Evolutionary conservation across 352 stramenopile genomes (phyloP).

Genomic region (Blastocystis sp.): DNA sequence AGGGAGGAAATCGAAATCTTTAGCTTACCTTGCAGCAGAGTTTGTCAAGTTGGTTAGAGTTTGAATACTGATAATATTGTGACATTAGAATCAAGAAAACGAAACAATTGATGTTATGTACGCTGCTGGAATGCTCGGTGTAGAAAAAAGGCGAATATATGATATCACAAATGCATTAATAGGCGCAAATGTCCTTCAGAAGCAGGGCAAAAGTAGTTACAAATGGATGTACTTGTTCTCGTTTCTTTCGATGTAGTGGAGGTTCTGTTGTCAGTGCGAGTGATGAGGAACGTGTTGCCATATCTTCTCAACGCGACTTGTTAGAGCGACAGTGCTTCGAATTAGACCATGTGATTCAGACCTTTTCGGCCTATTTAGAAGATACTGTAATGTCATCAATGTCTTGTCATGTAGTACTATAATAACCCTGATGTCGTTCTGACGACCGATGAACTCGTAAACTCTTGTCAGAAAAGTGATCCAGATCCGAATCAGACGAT

Average conservation of each 20-base stretch:
- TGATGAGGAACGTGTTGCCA: background rate
- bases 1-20: constrained; percentile 42
- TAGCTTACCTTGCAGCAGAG: constrained; percentile 33
- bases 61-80: background rate
- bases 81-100: constrained; percentile 44
- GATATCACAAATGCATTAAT: constrained; percentile 61
- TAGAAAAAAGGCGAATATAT: constrained; percentile 57
- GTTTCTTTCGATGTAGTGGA: background rate
- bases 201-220: constrained; percentile 55
- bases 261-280: background rate
- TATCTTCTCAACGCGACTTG: background rate
- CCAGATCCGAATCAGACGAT: constrained; percentile 21
- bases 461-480: constrained; percentile 14
- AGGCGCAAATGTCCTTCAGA: constrained; percentile 45
- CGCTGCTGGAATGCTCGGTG: constrained; percentile 43
- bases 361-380: constrained; percentile 37
- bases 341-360: constrained; percentile 9
- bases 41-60: constrained; percentile 50
- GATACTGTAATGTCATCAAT: background rate
- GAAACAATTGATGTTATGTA: constrained; percentile 59
- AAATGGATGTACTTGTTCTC: constrained; percentile 33
- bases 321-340: constrained; percentile 12
- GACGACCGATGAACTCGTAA: constrained; percentile 20
- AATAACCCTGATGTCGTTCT: constrained; percentile 18
- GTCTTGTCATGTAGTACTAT: constrained; percentile 5